Evolutionary conservation across 1,284 basidiomycete genomes (phyloP), one percentile per base, ranked within the genome.

Genomic region (Sporisorium graminicola): DNA sequence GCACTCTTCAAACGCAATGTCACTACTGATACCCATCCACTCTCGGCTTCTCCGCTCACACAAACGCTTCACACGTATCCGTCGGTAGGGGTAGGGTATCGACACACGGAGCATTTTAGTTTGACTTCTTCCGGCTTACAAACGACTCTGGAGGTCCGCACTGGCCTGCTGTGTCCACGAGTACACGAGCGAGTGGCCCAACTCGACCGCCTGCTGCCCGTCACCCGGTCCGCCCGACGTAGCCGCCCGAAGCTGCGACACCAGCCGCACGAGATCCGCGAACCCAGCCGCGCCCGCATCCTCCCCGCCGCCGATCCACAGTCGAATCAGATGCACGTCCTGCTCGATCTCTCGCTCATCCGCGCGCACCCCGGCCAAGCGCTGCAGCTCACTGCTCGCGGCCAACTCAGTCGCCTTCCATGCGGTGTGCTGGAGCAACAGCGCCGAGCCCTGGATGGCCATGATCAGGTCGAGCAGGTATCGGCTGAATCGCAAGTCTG

Each of bases 381-480:
- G 27, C 49, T 75, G 73, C 35, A 75, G 54, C 37, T 64, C 40
- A 1, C 7, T 2, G 14, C 24, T 59, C 33, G 20, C 5, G 1
- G 66, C 60, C 16, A 66, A 47, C 22, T 50, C 31, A 2, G 18
- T 12, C 6, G 57, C 27, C 50, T 58, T 65, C 79, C 79, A 80
- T 1, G 57, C 63, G 2, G 71, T 47, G 4, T 80, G 79, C 37
- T 77, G 58, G 4, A 80, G 68, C 31, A 80, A 52, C 44, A 60
- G 54, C n/a, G 69, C 50, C 27, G 70, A 74, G 3, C 54, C 61
- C 16, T 67, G 55, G 24, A 72, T 54, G 27, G 72, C 62, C 58
- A 67, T 73, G 44, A 80, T 65, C 4, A 77, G 57, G 26, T 80
- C 79, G 22, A 80, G 59, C 12, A 80, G 61, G 31, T 63, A 60